Percentiles rank a stretch among this genome's conserved stretches.
Conservation (phyloP, 208 protist genomes). For the Blastocrithidia nonstop region DNA sequence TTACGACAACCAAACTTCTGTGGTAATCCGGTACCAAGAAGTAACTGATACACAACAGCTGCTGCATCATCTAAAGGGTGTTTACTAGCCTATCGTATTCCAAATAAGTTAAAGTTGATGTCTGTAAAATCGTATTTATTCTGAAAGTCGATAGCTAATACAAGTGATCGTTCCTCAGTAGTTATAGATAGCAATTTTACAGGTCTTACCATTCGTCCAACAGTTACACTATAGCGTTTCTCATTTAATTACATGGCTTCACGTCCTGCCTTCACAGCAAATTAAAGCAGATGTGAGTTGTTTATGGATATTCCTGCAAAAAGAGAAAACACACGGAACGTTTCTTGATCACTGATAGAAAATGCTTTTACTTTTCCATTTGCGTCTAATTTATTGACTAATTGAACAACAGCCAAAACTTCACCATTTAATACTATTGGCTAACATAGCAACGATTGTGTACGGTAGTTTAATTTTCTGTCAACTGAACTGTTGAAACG, state of each 20-base stretch:
- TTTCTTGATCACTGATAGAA: conserved; percentile 27
- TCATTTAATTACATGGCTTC: conserved; percentile 61
- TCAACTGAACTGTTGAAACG: conserved; percentile 70
- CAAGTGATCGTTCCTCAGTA: conserved; percentile 15
- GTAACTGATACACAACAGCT: conserved; percentile 22
- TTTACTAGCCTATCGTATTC: conserved; percentile 20
- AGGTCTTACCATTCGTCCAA: neutral
- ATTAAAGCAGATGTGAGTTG: conserved; percentile 70
- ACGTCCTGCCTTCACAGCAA: conserved; percentile 51
- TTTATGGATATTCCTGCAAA: conserved; percentile 79
- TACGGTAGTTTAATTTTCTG: conserved; percentile 61
- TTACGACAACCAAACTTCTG: conserved; percentile 64
- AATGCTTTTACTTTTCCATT: conserved; percentile 36
- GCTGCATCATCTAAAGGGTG: conserved; percentile 37
- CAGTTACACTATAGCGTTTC: conserved; percentile 11
- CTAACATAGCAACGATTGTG: conserved; percentile 62
- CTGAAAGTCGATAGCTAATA: conserved; percentile 17
- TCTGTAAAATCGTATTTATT: conserved; percentile 32
- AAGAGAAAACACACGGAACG: conserved; percentile 61
- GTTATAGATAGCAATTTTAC: conserved; percentile 17
- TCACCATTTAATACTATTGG: conserved; percentile 68
- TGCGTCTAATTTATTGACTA: conserved; percentile 63
- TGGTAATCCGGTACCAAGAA: conserved; percentile 40
- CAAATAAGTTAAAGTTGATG: conserved; percentile 50
- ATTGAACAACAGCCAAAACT: conserved; percentile 74